Conservation (phyloP, 345 rosid species). For the Viola odorata region DNA sequence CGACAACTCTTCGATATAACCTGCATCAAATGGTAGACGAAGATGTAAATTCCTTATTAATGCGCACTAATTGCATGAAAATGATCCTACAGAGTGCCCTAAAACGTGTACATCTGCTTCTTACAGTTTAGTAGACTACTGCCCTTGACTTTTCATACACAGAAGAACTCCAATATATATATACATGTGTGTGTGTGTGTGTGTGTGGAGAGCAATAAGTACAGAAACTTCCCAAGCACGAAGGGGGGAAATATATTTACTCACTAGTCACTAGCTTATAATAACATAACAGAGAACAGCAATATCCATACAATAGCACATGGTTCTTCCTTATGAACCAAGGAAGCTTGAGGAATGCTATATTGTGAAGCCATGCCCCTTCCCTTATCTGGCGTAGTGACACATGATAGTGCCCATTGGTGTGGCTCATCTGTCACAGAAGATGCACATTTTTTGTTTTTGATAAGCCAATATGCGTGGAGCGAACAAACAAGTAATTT, state of each 20-base stretch:
- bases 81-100: not conserved
- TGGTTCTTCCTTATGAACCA: slow-evolving; percentile 73
- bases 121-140: not conserved
- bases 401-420: slow-evolving; percentile 37
- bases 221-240: not conserved
- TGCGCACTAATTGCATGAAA: not conserved
- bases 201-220: not conserved
- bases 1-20: slow-evolving; percentile 58
- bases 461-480: too few relatives aligned
- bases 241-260: not conserved
- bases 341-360: slow-evolving; percentile 61
- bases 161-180: not conserved
- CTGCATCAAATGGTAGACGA: slow-evolving; percentile 24
- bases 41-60: slow-evolving; percentile 4
- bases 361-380: slow-evolving; percentile 58
- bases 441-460: too few relatives aligned
- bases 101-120: not conserved
- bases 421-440: slow-evolving; percentile 36
- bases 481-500: slow-evolving; percentile 1
- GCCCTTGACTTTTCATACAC: not conserved
- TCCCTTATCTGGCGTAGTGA: slow-evolving; percentile 59
- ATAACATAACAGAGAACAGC: not conserved
- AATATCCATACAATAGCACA: slow-evolving; percentile 49
- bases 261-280: not conserved
- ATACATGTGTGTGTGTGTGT: not conserved